Conservation (phyloP, 192 early-diverging fungal genomes). For the Helicostylum pulchrum region DNA sequence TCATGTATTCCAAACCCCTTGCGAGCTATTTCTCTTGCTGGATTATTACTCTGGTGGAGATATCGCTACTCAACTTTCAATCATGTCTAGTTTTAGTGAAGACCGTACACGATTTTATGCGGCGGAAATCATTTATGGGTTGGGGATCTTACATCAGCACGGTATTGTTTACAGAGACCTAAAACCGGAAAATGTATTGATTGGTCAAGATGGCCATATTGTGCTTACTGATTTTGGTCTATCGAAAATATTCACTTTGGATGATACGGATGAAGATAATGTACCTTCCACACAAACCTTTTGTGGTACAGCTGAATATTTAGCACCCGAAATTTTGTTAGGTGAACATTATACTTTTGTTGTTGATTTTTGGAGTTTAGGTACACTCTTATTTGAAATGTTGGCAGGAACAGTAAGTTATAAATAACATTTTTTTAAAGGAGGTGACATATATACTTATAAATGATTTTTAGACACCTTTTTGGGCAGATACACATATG, state of each 20-base stretch:
- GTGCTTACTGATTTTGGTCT: conserved; percentile 76
- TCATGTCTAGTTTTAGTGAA: conserved; percentile 60
- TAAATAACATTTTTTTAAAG: not conserved
- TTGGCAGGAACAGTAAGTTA: conserved; percentile 52
- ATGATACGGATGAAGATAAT: conserved; percentile 38
- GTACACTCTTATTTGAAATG: conserved; percentile 76
- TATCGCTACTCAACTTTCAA: conserved; percentile 72
- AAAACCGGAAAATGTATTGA: conserved; percentile 69
- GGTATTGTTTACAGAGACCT: conserved; percentile 73
- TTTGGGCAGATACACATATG: conserved; percentile 57
- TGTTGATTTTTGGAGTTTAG: conserved; percentile 83
- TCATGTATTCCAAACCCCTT: conserved; percentile 70
- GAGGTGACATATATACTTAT: not conserved
- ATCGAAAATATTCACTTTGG: conserved; percentile 49
- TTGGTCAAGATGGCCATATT: conserved; percentile 69
- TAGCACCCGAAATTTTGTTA: conserved; percentile 81
- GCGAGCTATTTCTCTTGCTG: conserved; percentile 72
- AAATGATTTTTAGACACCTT: conserved; percentile 43
- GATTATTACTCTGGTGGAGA: conserved; percentile 83
- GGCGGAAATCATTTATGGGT: conserved; percentile 66
- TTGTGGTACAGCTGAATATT: conserved; percentile 85
- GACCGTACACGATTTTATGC: conserved; percentile 66
- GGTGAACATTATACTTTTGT: conserved; percentile 70
- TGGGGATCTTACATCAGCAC: conserved; percentile 64
- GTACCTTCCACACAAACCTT: conserved; percentile 70